Base-by-base conservation (phyloP, 192 early-diverging fungal species). In the Kickxella alabastrina region DNA sequence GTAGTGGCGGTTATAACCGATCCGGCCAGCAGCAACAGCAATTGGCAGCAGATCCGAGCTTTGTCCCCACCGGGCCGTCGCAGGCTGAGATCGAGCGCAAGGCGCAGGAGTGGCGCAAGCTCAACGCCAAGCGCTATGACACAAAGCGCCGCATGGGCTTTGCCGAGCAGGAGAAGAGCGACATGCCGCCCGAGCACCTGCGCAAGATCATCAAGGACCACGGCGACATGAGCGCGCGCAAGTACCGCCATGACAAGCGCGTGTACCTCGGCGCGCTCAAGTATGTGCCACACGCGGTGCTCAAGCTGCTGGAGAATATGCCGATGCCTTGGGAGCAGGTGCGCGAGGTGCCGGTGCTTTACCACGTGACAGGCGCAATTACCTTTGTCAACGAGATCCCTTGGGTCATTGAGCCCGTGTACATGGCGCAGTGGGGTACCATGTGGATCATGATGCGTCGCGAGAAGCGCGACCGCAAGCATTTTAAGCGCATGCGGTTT, bases 391-490 rank as follows among this genome's bases (percentile, higher is more conserved):
- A 96, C 65, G 92, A 96, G 60, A 86, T 93, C n/a, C 87, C 85
- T 10, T 87, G 91, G 83, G 97, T 99, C 9, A 86, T 97, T 25
- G 97, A 99, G 71, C 97, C 97, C 2, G 83, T 94, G 24, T 99
- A 95, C 63, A 90, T 95, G 62, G 93, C 97, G 5, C 97, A 99
- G 74, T 99, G 97, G 97, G 97, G 91, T 36, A 91, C 91, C 14
- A 97, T 96, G 93, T 97, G 94, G 94, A 97, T 95, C 57, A 97
- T 96, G 97, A 99, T 99, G 97, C 84, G 97, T 51, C 82, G 97
- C 51, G 97, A 99, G 62, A 99, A 99, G 74, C 80, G 92, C 49
- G 94, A 96, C 57, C 87, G 97, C 65, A 83, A 90, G 54, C 93
- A 99, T 64, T 99, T 99, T 55, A 96, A 97, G 65, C 91, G 97